phyloP scores from a whole-genome alignment of 2,329 filamentous ascomycete species.

The Penicillium nordicum region DNA sequence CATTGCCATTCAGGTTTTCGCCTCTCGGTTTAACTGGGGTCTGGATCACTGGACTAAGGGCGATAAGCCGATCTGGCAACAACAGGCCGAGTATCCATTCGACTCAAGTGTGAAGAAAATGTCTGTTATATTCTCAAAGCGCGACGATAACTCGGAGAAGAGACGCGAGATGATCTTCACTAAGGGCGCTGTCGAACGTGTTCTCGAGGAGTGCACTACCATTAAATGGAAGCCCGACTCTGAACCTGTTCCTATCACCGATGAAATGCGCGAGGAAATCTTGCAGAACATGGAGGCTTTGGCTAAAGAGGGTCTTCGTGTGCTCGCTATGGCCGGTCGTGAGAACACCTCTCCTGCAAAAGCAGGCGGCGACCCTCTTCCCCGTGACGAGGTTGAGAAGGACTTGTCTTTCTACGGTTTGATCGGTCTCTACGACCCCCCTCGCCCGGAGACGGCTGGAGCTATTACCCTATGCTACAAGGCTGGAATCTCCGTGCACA shows the following conservation, averaged over 20 bases:
- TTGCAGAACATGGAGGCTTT: constrained; percentile 67
- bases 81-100: constrained; percentile 68
- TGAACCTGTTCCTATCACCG: constrained; percentile 46
- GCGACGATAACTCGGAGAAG: constrained; percentile 14
- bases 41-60: constrained; percentile 52
- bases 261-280: constrained; percentile 55
- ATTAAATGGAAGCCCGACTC: constrained; percentile 45
- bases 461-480: constrained; percentile 67
- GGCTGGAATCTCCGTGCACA: constrained; percentile 75
- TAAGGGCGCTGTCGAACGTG: constrained; percentile 62
- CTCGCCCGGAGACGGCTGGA: constrained; percentile 72
- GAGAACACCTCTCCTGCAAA: constrained; percentile 13
- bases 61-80: constrained; percentile 52
- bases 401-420: constrained; percentile 74
- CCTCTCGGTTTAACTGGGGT: constrained; percentile 64
- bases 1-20: constrained; percentile 72
- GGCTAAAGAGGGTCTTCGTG: constrained; percentile 64
- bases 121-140: constrained; percentile 62
- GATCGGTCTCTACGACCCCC: constrained; percentile 81
- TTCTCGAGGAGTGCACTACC: constrained; percentile 60
- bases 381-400: constrained; percentile 62
- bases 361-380: constrained; percentile 20
- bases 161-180: constrained; percentile 37
- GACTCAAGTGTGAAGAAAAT: constrained; percentile 74
- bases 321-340: constrained; percentile 61